These are phyloP conservation scores for Rubia balearica DNA, from an alignment of 305 asterid species.

Conservation along the genomic window DNA sequence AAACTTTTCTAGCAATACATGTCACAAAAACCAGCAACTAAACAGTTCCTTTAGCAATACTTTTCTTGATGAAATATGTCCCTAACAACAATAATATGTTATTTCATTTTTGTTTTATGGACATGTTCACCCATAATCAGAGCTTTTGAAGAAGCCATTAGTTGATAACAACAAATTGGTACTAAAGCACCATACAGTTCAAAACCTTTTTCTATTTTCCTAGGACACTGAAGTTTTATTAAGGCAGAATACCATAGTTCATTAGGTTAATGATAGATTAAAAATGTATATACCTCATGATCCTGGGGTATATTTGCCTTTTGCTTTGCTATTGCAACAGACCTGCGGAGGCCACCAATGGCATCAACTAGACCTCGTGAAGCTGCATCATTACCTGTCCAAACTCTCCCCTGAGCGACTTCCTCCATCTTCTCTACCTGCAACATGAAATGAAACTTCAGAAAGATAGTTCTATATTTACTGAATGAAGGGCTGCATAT, in stretches of 20 bases:
- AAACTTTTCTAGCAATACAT: not conserved
- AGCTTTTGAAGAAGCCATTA: not conserved
- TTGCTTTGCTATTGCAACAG: slow-evolving; percentile 84
- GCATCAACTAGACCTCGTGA: slow-evolving; percentile 81
- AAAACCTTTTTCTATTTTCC: not conserved
- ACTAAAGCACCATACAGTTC: not conserved
- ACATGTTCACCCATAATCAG: not conserved
- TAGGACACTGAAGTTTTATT: not conserved
- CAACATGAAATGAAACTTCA: slow-evolving; percentile 21
- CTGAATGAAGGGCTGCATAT: slow-evolving; percentile 17
- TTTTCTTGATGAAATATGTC: not conserved
- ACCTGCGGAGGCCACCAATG: slow-evolving; percentile 76
- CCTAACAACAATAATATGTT: not conserved
- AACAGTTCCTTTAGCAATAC: not conserved
- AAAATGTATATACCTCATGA: slow-evolving; percentile 38
- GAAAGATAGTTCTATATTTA: slow-evolving; percentile 12
- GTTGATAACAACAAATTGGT: not conserved
- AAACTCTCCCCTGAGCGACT: slow-evolving; percentile 93
- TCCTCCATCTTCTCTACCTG: slow-evolving; percentile 88
- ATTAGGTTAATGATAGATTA: not conserved
- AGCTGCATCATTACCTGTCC: slow-evolving; percentile 87
- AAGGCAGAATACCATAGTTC: slow-evolving; percentile 2
- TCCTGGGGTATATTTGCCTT: slow-evolving; percentile 80
- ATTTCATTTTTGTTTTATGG: not conserved
- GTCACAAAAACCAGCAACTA: not conserved